Evolutionary conservation across 2,329 filamentous ascomycete genomes (phyloP).

Genomic region (Lachnellula arida): DNA sequence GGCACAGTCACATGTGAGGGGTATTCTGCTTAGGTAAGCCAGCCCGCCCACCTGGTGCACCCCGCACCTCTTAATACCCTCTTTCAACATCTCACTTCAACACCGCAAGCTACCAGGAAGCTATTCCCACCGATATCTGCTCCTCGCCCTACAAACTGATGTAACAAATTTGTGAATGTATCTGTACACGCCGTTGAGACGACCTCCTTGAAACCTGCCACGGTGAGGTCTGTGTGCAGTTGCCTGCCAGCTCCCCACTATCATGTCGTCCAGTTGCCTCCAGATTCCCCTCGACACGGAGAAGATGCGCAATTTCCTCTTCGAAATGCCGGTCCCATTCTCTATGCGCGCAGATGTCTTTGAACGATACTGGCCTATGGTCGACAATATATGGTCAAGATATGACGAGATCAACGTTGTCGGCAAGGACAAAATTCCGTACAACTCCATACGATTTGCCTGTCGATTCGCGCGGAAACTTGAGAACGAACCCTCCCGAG

Average conservation of each 20-base stretch:
- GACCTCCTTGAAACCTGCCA: not conserved
- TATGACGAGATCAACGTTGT: constrained; percentile 7
- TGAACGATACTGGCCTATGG: constrained; percentile 7
- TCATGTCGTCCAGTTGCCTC: constrained; percentile 3
- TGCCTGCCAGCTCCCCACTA: not conserved
- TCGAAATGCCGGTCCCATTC: constrained; percentile 10
- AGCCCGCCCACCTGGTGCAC: not conserved
- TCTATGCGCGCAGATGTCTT: constrained; percentile 9
- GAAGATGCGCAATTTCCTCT: constrained; percentile 9
- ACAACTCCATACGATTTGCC: constrained; percentile 6
- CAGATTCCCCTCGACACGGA: constrained; percentile 8
- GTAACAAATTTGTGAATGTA: not conserved
- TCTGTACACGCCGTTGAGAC: not conserved
- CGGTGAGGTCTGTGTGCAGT: not conserved
- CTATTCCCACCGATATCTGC: not conserved
- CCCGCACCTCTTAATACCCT: too few species aligned
- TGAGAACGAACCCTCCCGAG: not conserved
- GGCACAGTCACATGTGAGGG: not conserved
- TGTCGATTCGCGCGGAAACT: constrained; percentile 9
- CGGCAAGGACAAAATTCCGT: constrained; percentile 4
- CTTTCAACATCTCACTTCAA: not conserved
- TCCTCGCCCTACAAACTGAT: not conserved
- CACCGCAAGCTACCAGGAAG: not conserved
- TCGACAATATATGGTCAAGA: constrained; percentile 8
- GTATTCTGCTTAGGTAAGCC: not conserved